A percentile compares a stretch with the other conserved stretches of the same genome.
Conservation (phyloP, 108 stramenopile genomes). For the Pseudonitzschia pungens region DNA sequence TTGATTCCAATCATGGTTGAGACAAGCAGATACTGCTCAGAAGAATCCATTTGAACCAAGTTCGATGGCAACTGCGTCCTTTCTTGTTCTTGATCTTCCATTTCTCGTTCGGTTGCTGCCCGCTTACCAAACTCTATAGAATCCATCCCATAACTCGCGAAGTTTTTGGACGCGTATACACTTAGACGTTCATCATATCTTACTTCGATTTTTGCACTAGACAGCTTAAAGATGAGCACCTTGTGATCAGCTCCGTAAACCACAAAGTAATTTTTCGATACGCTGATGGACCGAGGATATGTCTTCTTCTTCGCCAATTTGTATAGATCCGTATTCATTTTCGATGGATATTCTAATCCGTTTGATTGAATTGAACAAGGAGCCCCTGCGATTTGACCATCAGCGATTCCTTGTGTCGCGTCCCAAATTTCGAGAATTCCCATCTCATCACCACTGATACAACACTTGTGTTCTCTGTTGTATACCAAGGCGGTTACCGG, state of each 20-base stretch:
- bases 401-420: conserved; percentile 23
- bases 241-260: conserved; percentile 79
- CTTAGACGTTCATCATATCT: conserved; percentile 87
- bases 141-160: conserved; percentile 64
- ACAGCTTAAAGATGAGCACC: conserved; percentile 82
- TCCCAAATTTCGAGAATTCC: conserved; percentile 96
- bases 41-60: conserved; percentile 77
- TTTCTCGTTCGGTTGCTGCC: conserved; percentile 86
- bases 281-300: conserved; percentile 56
- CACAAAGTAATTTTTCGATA: conserved; percentile 61
- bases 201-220: conserved; percentile 77
- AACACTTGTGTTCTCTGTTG: conserved; percentile 52
- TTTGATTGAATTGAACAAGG: conserved; percentile 26
- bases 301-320: conserved; percentile 88
- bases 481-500: conserved; percentile 83
- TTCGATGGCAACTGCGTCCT: conserved; percentile 12
- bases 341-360: conserved; percentile 60
- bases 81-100: conserved; percentile 54
- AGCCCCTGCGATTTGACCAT: conserved; percentile 26
- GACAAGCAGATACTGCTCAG: conserved; percentile 82
- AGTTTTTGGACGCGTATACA: conserved; percentile 60
- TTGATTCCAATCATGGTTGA: conserved; percentile 93
- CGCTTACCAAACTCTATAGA: conserved; percentile 89
- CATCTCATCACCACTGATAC: conserved; percentile 78
- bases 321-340: conserved; percentile 92